Evolutionary conservation across 2,329 filamentous ascomycete genomes (phyloP), one percentile per base, ranked within the genome.

Genomic region (Periglandula ipomoeae): DNA sequence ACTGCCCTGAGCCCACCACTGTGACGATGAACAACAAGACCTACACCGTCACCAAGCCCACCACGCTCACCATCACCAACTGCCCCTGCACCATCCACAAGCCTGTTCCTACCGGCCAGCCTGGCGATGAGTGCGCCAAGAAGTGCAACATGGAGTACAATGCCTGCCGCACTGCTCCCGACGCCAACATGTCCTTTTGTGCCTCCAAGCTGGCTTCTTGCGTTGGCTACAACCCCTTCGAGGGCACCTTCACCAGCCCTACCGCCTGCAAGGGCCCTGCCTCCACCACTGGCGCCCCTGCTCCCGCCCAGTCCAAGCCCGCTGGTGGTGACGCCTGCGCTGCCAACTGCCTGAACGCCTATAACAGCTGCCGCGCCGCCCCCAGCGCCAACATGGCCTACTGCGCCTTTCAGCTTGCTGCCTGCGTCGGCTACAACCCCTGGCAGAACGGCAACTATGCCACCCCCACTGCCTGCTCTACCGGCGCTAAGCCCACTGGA

Each of bases 51-150:
- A 75, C 72, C 46, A 67, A 71, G 61, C 71, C 78, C 52, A 65
- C 76, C 57, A 74, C 73, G 49, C 64, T 81, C 54, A 79, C 74
- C 58, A 72, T 83, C 50, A 71, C 68, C 35, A 66, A 77, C 61
- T 78, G 75, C 64, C 73, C 74, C 50, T 78, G 74, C 69, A 76
- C 74, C 40, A 50, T 67, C 46, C 53, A 58, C 49, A 58, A 65
- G 63, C 26, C 35, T 23, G 7, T n/a, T n/a, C n/a, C 17, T 3
- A 11, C 24, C 26, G 41, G n/a, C 8, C 11, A 8, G 6, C n/a
- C n/a, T n/a, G 40, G 20, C 7, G 24, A 39, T 10, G 40, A 44
- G 13, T 61, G 59, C 47, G 53, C 51, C 35, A 48, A 52, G 49
- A 42, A 49, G 39, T 61, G 55, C 53, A 40, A 20, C 34, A 22